Evolutionary conservation across 2,329 filamentous ascomycete species (phyloP), one percentile per base, ranked within the genome.

Genomic region (Xylariaceae sp.): DNA sequence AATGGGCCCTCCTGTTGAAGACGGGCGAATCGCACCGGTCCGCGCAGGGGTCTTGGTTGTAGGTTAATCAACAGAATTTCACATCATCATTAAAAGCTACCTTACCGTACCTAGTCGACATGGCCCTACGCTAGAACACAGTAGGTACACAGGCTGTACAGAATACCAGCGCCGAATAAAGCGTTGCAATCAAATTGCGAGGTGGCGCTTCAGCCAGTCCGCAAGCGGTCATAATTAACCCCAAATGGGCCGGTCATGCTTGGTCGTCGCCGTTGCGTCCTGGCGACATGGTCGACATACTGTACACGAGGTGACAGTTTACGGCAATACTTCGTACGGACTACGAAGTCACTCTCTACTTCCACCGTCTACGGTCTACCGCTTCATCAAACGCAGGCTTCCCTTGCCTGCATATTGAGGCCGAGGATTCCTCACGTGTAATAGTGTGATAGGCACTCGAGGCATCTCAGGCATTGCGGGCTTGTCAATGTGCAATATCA

Each of bases 141-240:
- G n/a, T n/a, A n/a, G 53, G 47, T 48, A 43, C 34, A 43, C 62
- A 62, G 61, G 55, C 58, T 60, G 49, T 62, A 61, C 55, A 30
- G 29, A 30, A 26, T 26, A 5, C 9, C 13, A 34, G 6, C 10
- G 36, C n/a, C 5, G 21, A 21, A 19, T 16, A 43, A 19, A 57
- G 61, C 44, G 46, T 61, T 34, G 50, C 49, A 48, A 54, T 62
- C 59, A 62, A 64, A 40, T 61, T 59, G 46, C 51, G 52, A 57
- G 63, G 63, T 65, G 54, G 55, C 58, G 64, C 64, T 22, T 56
- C 59, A 55, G 53, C 57, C 58, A 57, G 57, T 59, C 59, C 51
- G 52, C 51, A 63, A 63, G 53, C 57, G 58, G 61, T 50, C 58
- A 60, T 64, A 56, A 57, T 57, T 57, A 57, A 51, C 53, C 56